phyloP scores from a whole-genome alignment of 2,329 filamentous ascomycete species.

The Venturia carpophila region DNA sequence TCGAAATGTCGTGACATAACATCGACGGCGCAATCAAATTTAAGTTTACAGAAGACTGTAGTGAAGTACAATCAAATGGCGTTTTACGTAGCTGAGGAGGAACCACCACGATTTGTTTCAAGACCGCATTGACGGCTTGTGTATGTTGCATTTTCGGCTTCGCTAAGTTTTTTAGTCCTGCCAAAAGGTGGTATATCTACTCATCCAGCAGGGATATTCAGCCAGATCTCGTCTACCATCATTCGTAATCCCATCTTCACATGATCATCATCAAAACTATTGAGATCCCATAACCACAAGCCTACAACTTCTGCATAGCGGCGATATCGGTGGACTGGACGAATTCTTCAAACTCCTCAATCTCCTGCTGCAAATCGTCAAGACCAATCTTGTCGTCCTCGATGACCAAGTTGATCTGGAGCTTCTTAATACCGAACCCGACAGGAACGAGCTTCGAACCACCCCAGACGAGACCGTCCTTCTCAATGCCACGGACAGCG shows the following conservation, averaged over 20 bases:
- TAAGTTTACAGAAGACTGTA: neutral
- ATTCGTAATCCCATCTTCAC: slow-evolving; percentile 6
- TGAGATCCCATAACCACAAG: neutral
- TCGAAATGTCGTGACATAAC: neutral
- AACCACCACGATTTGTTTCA: neutral
- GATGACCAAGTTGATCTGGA: slow-evolving; percentile 95
- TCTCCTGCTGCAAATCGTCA: slow-evolving; percentile 78
- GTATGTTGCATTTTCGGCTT: neutral
- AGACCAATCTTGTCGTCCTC: slow-evolving; percentile 95
- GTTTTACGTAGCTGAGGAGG: neutral
- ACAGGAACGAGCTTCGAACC: slow-evolving; percentile 79
- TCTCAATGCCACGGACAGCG: slow-evolving; percentile 72
- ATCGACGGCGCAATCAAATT: neutral
- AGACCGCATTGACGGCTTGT: slow-evolving; percentile 1
- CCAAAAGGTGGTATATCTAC: slow-evolving; percentile 9
- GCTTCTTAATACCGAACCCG: slow-evolving; percentile 97
- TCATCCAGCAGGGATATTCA: neutral
- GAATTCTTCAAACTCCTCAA: slow-evolving; percentile 82
- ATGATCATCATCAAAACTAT: slow-evolving; percentile 9
- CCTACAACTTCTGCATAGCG: slow-evolving; percentile 90
- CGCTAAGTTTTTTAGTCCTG: neutral
- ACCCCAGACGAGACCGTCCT: slow-evolving; percentile 96
- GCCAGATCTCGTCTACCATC: neutral
- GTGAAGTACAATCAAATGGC: neutral
- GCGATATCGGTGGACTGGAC: slow-evolving; percentile 90